Percentiles rank a stretch among this genome's conserved stretches.
Conservation (phyloP, 2,329 filamentous ascomycete species). For the Aureobasidium sp. region DNA sequence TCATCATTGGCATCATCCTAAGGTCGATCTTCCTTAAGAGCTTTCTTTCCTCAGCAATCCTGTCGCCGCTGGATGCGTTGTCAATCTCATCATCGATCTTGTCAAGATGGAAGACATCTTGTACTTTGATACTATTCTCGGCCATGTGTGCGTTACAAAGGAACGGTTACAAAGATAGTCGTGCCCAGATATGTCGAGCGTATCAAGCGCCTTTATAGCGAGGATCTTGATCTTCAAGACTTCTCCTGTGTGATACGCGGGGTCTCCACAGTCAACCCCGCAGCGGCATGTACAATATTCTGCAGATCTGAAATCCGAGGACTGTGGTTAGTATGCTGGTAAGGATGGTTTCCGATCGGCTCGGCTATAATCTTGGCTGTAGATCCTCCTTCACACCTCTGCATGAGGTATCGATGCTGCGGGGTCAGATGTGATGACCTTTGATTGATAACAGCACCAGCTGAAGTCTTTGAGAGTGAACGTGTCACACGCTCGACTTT, state of each 20-base stretch:
- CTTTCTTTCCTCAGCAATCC: slow-evolving; percentile 38
- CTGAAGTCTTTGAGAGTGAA: too few relatives aligned
- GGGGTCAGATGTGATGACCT: not conserved
- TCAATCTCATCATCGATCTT: not conserved
- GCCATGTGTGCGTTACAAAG: not conserved
- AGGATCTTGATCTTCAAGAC: not conserved
- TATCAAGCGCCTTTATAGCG: not conserved
- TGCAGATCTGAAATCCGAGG: not conserved
- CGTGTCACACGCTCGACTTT: too few relatives aligned
- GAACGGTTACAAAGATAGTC: not conserved
- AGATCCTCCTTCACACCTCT: not conserved
- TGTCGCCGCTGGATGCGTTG: not conserved
- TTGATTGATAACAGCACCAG: not conserved
- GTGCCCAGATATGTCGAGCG: not conserved
- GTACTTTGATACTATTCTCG: not conserved
- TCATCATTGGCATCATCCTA: slow-evolving; percentile 59
- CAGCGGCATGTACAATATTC: not conserved
- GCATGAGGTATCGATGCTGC: not conserved
- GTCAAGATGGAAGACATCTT: not conserved
- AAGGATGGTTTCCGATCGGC: not conserved
- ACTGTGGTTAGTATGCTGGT: not conserved
- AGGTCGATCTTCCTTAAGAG: slow-evolving; percentile 65
- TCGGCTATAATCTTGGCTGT: not conserved
- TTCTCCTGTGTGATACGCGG: not conserved
- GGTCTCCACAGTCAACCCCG: not conserved